Evolutionary conservation across 306 rosid genomes (phyloP), one percentile per base, ranked within the genome.

Genomic region (Fragaria iinumae): DNA sequence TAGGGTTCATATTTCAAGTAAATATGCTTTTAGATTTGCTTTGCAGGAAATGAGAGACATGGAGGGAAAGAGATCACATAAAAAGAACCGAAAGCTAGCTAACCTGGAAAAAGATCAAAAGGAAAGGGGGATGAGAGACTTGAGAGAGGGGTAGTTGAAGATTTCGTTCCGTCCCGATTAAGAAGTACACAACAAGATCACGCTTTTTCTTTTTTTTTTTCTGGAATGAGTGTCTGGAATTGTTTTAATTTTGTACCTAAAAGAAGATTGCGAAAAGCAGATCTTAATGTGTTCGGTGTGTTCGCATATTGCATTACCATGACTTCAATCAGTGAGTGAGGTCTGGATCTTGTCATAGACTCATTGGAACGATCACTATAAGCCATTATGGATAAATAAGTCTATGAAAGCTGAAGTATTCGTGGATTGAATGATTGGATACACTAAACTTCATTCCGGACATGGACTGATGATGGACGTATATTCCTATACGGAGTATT

Each of bases 341-440:
- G 56, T 74, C 20, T 10, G 25, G 27, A 43, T 43, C 36, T 21
- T 57, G 65, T 38, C 71, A 66, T 10, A 65, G 23, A 36, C 10
- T 38, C 21, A 13, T 66, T 20, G 71, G 71, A 66, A 10, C 7
- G 71, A 66, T 66, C 71, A 67, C 49, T 39, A 11, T 18, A 64
- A 17, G 69, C 44, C 68, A 72, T 53, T 36, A 49, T 71, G 74
- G 56, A 32, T 70, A 48, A 49, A 49, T 12, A 49, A 71, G 12
- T 49, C 25, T 20, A 32, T 17, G 25, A 29, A 18, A 49, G 44
- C 27, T 4, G 9, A 47, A 48, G 62, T 10, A 8, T 71, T 32
- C n/a, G 21, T 27, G 62, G 43, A 29, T 16, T 71, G 74, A 71
- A 48, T 71, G 74, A 71, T 71, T 71, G 27, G 27, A 49, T 12